Base-by-base conservation (phyloP, 768 basidiomycete species). In the Tricholoma flavovirens region DNA sequence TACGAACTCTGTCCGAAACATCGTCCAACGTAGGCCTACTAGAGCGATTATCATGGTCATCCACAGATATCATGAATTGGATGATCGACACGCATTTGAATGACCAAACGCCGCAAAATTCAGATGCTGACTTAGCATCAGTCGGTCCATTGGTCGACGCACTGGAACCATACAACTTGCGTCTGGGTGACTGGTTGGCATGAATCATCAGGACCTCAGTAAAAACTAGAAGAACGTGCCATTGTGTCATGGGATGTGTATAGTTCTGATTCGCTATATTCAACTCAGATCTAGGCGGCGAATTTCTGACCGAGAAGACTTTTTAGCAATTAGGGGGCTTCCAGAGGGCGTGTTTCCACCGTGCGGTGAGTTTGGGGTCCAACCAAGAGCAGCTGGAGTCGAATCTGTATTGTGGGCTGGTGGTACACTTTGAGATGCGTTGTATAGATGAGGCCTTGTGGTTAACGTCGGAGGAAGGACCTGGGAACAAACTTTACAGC, bases 331-430 rank as follows among this genome's bases (percentile, higher is more conserved):
- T 59, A 64, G 19, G 65, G 69, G 57, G 57, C 67, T 63, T 60
- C 65, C 67, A 21, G 72, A 69, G 21, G 84, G 83, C 33, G 83
- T 79, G 49, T 72, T 70, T 21, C 78, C 81, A n/a, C 83, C 84
- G 65, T 85, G 77, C 19, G 77, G 80, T 26, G 84, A 85, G 56
- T 73, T 81, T 0, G 84, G 84, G 15, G 84, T 86, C 63, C 80
- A 70, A 48, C 76, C 74, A 29, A 66, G 55, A 60, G 61, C 66
- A 64, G 70, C 74, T 55, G 64, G 67, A 48, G 61, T 55, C 35
- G 60, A 54, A 52, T 66, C 60, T 32, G 63, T 51, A 51, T 64
- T 60, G 48, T 57, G 56, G 26, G 46, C 56, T 61, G 55, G 38
- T 49, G 26, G 46, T 43, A 21, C 46, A 49, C 21, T 33, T 24